phyloP scores from a whole-genome alignment of 78 protist species.

The Mantamonas sphyraenae region DNA sequence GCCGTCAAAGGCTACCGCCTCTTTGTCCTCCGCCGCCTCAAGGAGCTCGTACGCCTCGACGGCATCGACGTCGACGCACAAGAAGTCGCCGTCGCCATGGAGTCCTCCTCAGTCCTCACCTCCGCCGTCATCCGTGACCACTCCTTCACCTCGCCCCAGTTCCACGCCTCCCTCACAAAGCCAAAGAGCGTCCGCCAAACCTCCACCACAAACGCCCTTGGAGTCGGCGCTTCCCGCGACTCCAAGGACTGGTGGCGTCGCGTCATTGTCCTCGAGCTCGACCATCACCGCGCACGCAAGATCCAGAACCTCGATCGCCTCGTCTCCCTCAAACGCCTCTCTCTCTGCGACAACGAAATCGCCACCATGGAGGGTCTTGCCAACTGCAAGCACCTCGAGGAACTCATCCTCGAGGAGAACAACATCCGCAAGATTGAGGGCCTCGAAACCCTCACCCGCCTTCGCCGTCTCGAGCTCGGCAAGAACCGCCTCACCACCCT shows the following conservation, averaged over 20 bases:
- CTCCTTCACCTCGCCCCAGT: too few species aligned
- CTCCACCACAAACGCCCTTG: too few species aligned
- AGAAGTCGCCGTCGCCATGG: too few species aligned
- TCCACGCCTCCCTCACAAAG: too few species aligned
- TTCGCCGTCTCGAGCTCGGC: constrained; percentile 33
- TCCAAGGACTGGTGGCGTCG: background rate
- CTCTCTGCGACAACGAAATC: constrained; percentile 38
- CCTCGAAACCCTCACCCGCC: background rate
- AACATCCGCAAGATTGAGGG: constrained; percentile 12
- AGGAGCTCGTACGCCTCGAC: too few species aligned
- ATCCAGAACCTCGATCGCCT: constrained; percentile 21
- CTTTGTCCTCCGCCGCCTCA: constrained; percentile 20
- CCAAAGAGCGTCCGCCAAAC: too few species aligned
- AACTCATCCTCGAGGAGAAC: constrained; percentile 38
- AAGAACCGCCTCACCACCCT: constrained; percentile 21
- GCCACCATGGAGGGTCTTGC: constrained; percentile 10
- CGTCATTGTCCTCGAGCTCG: constrained; percentile 16
- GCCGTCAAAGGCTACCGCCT: constrained; percentile 26
- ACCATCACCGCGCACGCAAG: constrained; percentile 8
- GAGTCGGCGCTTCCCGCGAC: too few species aligned
- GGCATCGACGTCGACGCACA: too few species aligned
- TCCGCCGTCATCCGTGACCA: too few species aligned
- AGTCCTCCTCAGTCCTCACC: too few species aligned
- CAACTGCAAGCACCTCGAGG: constrained; percentile 20
- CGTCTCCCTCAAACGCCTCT: constrained; percentile 10